phyloP scores from a whole-genome alignment of 441 rosid species.

The Aquilaria agallochum region DNA sequence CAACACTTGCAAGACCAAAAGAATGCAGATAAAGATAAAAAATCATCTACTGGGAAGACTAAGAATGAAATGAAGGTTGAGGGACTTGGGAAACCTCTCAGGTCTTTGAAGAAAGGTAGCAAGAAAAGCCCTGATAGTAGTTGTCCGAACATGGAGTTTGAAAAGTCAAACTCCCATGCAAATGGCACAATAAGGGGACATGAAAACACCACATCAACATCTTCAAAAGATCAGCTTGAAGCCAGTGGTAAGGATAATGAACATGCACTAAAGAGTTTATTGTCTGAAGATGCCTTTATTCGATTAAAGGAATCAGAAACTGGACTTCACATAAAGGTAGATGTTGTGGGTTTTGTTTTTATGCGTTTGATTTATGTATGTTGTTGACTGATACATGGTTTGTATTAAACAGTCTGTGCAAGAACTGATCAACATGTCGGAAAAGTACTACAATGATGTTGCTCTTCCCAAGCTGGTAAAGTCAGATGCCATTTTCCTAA shows the following conservation, averaged over 20 bases:
- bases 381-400: conserved; percentile 26
- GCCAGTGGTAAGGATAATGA: conserved; percentile 36
- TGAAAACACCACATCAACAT: conserved; percentile 37
- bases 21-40: conserved; percentile 80
- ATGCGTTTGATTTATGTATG: conserved; percentile 7
- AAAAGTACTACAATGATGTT: conserved; percentile 58
- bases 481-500: conserved; percentile 1
- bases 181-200: conserved; percentile 37
- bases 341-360: conserved; percentile 2
- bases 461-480: conserved; percentile 76
- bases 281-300: conserved; percentile 61
- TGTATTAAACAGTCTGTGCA: conserved; percentile 54
- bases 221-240: conserved; percentile 43
- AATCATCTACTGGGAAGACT: conserved; percentile 53
- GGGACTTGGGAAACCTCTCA: conserved; percentile 97
- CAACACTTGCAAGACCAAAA: conserved; percentile 73
- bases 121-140: conserved; percentile 61
- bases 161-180: conserved; percentile 32
- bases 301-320: conserved; percentile 64
- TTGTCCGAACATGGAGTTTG: conserved; percentile 33
- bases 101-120: conserved; percentile 60
- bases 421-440: conserved; percentile 64
- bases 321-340: conserved; percentile 68
- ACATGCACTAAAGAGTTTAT: conserved; percentile 37
- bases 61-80: conserved; percentile 93